Base-by-base conservation (phyloP, 192 early-diverging fungal species). In the Geranomyces variabilis region DNA sequence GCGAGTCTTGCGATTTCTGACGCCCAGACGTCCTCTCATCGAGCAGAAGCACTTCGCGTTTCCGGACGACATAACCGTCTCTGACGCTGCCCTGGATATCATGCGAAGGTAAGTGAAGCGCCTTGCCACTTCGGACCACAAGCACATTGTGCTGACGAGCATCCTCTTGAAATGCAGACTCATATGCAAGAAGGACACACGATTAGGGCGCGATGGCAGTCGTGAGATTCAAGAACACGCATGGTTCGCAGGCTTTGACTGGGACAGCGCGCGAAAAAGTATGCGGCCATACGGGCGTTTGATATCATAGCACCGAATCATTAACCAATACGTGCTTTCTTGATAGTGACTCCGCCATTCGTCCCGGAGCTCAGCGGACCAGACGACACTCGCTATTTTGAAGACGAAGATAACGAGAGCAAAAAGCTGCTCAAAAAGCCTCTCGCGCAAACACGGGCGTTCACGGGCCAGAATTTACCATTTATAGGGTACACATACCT, bases 361-460 rank as follows among this genome's bases (percentile, higher is more conserved):
- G 75, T 94, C 2, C 95, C 95, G 26, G 81, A 90, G n/a, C 83
- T 95, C n/a, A 87, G 82, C 66, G 86, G 93, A 19, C 89, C 91
- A 22, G 91, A 93, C 33, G 95, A 97, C 71, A 97, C 93, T 0
- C 89, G 90, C 43, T 94, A 94, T 74, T 97, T 97, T 83, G 86
- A 90, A 62, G 87, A 90, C 61, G 93, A 93, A 58, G 92, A 93
- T 22, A 79, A 88, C 60, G 89, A 86, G 64, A 59, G 56, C 53
- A 86, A 83, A 67, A 86, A 86, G 47, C 36, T 81, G 4, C 30
- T 64, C 29, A 78, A 79, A 61, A 72, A 77, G 33, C 24, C 79
- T 17, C 29, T 80, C 31, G 53, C 57, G 24, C 77, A 79, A 59
- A 82, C 77, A 10, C 67, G 76, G 21, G 87, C 90, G 58, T 93